Base-by-base conservation (phyloP, 2,329 filamentous ascomycete genomes). In the Lasiodiplodia gonubiensis region DNA sequence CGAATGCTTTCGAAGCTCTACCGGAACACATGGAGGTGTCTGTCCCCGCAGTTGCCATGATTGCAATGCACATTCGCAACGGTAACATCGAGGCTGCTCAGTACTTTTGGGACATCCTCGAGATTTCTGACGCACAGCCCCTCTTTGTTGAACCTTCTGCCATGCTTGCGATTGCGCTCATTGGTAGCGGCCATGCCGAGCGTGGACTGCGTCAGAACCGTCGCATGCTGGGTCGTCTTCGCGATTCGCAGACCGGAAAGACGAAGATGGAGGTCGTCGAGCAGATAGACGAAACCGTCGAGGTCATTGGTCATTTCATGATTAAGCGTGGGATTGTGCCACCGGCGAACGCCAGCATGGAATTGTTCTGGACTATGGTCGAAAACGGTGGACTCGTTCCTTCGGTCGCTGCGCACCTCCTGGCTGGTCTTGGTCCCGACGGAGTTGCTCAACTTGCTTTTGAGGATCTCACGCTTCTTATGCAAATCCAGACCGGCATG, bases 91-190 rank as follows among this genome's bases (percentile, higher is more conserved):
- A 89, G 27, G 86, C 88, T 66, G 94, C 94, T 61, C 87, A 90
- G 70, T 86, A 89, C 70, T 94, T 93, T 81, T 97, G 94, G 93
- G 86, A 88, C 64, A 84, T 92, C 67, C 83, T 97, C 51, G 82
- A 84, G 65, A 88, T 86, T 70, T 86, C 83, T 48, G 85, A 89
- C 2, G 85, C 88, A 68, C 84, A 88, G 74, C 82, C 85, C 63
- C 85, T 88, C 39, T 90, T 96, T 78, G 91, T 97, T 70, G 93
- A 97, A 81, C 92, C 93, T 27, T 91, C 93, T 14, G 88, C 92
- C 67, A 97, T 97, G 93, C 97, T 94, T 74, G 89, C 92, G 16
- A 88, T 97, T 67, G 92, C 93, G 57, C 84, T 98, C 78, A 91
- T 98, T 75, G 91, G 92, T 65, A 92, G 92, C 70, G 93, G 93